These are phyloP conservation scores for Pontederia paniculata DNA, from an alignment of 176 grass and related monocot species.

Conservation along the genomic window DNA sequence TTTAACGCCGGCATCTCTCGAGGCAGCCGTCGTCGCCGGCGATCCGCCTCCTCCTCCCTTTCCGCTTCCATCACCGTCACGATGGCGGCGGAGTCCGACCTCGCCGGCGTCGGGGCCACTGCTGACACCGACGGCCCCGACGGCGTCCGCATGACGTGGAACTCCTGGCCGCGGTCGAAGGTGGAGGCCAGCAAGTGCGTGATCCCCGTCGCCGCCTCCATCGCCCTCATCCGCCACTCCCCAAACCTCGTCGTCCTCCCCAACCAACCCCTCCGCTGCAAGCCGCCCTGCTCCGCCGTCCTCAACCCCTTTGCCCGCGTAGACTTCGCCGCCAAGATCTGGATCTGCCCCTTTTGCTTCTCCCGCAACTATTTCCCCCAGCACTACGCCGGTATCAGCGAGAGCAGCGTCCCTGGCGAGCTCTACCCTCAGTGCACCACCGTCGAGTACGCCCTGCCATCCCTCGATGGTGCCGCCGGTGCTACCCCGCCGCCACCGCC, in stretches of 20 bases:
- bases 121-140: conserved; percentile 54
- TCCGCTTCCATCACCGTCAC: not conserved
- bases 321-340: conserved; percentile 93
- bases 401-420: conserved; percentile 73
- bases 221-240: conserved; percentile 42
- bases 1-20: too few species aligned
- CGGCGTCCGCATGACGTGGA: conserved; percentile 81
- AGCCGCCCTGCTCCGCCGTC: conserved; percentile 64
- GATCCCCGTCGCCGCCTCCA: conserved; percentile 58
- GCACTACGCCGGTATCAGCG: conserved; percentile 80
- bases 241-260: conserved; percentile 43
- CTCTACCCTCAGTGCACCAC: conserved; percentile 81
- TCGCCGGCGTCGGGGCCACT: not conserved
- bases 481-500: conserved; percentile 38
- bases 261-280: conserved; percentile 82
- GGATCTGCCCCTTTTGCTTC: conserved; percentile 97
- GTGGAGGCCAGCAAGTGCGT: conserved; percentile 96
- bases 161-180: conserved; percentile 82
- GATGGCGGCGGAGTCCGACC: not conserved
- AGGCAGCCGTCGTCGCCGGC: not conserved
- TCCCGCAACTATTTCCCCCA: conserved; percentile 89
- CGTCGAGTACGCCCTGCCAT: conserved; percentile 54
- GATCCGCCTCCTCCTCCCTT: not conserved
- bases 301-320: conserved; percentile 91
- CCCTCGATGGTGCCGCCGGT: conserved; percentile 14